A percentile compares a stretch with the other conserved stretches of the same genome.
phyloP scores from a whole-genome alignment of 2,329 filamentous ascomycete genomes.

The Mollisia scopiformis region DNA sequence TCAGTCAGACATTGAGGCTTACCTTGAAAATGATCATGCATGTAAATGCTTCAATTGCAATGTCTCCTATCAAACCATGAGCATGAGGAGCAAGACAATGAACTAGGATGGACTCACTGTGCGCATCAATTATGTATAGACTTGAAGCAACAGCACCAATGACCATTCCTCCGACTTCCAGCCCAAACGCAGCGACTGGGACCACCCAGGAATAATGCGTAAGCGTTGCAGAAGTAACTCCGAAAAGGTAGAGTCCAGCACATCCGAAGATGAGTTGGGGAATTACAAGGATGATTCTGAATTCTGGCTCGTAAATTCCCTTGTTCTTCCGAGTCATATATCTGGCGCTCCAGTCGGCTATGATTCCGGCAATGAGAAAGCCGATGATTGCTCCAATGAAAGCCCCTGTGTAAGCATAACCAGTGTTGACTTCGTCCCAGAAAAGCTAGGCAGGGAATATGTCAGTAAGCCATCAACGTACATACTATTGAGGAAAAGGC shows the following conservation, averaged over 20 bases:
- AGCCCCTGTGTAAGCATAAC: constrained; percentile 85
- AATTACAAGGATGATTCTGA: constrained; percentile 79
- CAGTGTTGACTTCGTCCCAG: constrained; percentile 79
- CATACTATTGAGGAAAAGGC: too few relatives aligned
- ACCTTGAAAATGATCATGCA: constrained; percentile 85
- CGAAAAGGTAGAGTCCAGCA: constrained; percentile 84
- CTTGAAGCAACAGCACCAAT: constrained; percentile 84
- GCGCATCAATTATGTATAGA: constrained; percentile 90
- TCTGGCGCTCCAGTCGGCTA: constrained; percentile 74
- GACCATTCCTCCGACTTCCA: constrained; percentile 90
- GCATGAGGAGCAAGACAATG: background rate
- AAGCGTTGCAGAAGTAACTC: constrained; percentile 69
- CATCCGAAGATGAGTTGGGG: constrained; percentile 80
- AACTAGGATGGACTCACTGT: constrained; percentile 60
- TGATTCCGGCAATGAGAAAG: constrained; percentile 72
- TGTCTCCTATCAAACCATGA: constrained; percentile 57
- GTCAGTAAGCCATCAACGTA: too few relatives aligned
- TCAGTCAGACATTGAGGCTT: background rate
- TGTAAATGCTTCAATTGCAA: constrained; percentile 86
- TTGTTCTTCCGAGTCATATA: constrained; percentile 73
- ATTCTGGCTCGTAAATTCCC: constrained; percentile 90
- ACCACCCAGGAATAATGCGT: constrained; percentile 66
- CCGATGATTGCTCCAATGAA: constrained; percentile 83
- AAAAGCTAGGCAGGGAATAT: too few relatives aligned
- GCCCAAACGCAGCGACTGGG: constrained; percentile 79